Evolutionary conservation across 495 filamentous ascomycete genomes (phyloP).

Genomic region (Penicillium lividum): DNA sequence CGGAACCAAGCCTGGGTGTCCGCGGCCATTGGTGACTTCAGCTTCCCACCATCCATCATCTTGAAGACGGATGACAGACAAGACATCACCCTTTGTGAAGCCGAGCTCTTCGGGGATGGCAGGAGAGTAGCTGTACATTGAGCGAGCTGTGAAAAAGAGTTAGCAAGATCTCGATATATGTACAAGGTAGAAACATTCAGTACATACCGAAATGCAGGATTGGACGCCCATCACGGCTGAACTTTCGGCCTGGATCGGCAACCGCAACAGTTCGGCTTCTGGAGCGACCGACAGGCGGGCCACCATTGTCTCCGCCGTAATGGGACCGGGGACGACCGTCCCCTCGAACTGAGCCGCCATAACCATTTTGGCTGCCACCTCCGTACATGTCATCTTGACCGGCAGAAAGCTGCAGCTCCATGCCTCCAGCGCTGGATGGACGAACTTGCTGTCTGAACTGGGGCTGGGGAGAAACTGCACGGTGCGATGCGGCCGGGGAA

Average conservation of each 20-base stretch:
- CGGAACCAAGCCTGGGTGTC: slow-evolving; percentile 81
- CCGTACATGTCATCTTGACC: slow-evolving; percentile 48
- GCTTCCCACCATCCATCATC: slow-evolving; percentile 99
- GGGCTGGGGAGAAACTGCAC: slow-evolving; percentile 60
- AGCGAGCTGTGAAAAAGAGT: slow-evolving; percentile 62
- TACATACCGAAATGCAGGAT: slow-evolving; percentile 91
- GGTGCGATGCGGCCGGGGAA: slow-evolving; percentile 45
- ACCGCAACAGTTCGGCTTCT: slow-evolving; percentile 80
- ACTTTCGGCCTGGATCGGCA: slow-evolving; percentile 61
- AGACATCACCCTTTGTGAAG: slow-evolving; percentile 88
- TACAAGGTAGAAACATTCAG: background rate
- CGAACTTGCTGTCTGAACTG: slow-evolving; percentile 60
- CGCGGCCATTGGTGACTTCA: slow-evolving; percentile 77
- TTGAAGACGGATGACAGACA: slow-evolving; percentile 87
- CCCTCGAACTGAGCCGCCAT: slow-evolving; percentile 52
- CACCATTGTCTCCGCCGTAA: slow-evolving; percentile 53
- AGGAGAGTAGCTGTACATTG: slow-evolving; percentile 90
- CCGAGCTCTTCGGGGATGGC: slow-evolving; percentile 94
- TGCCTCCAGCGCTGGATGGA: slow-evolving; percentile 67
- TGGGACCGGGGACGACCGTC: slow-evolving; percentile 55
- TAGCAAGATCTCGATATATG: slow-evolving; percentile 10
- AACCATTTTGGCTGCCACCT: slow-evolving; percentile 44
- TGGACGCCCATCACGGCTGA: slow-evolving; percentile 79
- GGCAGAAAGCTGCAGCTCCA: slow-evolving; percentile 79
- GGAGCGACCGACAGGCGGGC: slow-evolving; percentile 53